Evolutionary conservation across 768 basidiomycete genomes (phyloP).

Genomic region (Boletus barrowsii): DNA sequence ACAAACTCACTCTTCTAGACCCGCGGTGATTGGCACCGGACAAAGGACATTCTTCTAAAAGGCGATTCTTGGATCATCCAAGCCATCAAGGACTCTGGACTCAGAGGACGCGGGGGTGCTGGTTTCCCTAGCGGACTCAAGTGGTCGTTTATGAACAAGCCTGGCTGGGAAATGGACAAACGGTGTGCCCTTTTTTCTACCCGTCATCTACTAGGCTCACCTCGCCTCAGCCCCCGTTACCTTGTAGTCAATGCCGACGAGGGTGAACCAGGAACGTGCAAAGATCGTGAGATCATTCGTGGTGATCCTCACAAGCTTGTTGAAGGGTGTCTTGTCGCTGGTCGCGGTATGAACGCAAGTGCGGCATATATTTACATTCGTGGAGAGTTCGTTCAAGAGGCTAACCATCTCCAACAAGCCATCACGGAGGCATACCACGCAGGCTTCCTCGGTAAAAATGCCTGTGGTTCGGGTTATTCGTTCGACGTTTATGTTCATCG

Average conservation of each 20-base stretch:
- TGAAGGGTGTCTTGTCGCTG: conserved; percentile 96
- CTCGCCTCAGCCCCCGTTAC: conserved; percentile 76
- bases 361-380: conserved; percentile 99
- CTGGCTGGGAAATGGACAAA: conserved; percentile 94
- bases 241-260: conserved; percentile 98
- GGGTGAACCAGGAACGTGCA: conserved; percentile 98
- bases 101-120: conserved; percentile 93
- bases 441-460: conserved; percentile 84
- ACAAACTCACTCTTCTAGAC: conserved; percentile 42
- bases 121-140: conserved; percentile 97
- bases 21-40: conserved; percentile 97
- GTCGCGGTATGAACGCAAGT: conserved; percentile 94
- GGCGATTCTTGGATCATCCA: conserved; percentile 98
- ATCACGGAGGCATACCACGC: conserved; percentile 92
- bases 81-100: conserved; percentile 91
- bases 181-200: conserved; percentile 43
- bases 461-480: conserved; percentile 88
- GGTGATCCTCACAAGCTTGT: conserved; percentile 98
- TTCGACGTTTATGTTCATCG: conserved; percentile 99
- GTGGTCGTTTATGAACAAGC: conserved; percentile 99
- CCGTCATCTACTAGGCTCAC: neutral
- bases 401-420: conserved; percentile 89
- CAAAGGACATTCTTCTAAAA: conserved; percentile 93
- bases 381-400: conserved; percentile 97
- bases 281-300: conserved; percentile 96